Base-by-base conservation (phyloP, 2,329 filamentous ascomycete genomes). In the Botrytis byssoidea region DNA sequence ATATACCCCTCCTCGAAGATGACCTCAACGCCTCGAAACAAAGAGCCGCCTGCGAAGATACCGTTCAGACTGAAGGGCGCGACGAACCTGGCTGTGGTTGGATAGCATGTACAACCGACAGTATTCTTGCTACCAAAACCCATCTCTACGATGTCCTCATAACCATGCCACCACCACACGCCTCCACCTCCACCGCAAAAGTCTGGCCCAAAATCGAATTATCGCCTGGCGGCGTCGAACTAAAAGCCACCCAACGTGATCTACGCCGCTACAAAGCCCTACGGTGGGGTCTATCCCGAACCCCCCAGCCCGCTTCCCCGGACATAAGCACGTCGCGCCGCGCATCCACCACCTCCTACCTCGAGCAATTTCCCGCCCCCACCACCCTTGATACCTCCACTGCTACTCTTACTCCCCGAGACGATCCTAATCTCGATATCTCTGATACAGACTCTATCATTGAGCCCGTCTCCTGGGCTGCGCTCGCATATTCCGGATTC, bases 51-150 rank as follows among this genome's bases (percentile, higher is more conserved):
- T 78, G 73, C 74, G 82, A 59, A 46, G 60, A 64, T 32, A 71
- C 61, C 73, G 69, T 78, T 76, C 60, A 81, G 83, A 35, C 61
- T 64, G 77, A 73, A 81, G 83, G 64, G 81, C 81, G 60, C 81
- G 86, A 85, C 37, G 86, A 89, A 60, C 81, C 83, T 37, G 86
- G 86, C 46, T 83, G 87, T 22, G 93, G 94, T 57, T 99, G 95
- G 94, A 91, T 97, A 74, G 96, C 95, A 20, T 98, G 95, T 82
- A 98, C 95, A 4, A 98, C 95, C 2, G 96, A 99, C 83, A 95
- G 93, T 80, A 96, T 99, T 74, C 87, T 99, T 22, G 90, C 90
- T 65, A 92, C 93, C 82, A 98, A 98, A 84, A 89, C 91, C 69
- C 88, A 92, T 3, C 88, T 99, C 3, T 98, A 94, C 86, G 96